Evolutionary conservation across 371 early-diverging fungal species (phyloP).

Genomic region (Phascolomyces articulosus): DNA sequence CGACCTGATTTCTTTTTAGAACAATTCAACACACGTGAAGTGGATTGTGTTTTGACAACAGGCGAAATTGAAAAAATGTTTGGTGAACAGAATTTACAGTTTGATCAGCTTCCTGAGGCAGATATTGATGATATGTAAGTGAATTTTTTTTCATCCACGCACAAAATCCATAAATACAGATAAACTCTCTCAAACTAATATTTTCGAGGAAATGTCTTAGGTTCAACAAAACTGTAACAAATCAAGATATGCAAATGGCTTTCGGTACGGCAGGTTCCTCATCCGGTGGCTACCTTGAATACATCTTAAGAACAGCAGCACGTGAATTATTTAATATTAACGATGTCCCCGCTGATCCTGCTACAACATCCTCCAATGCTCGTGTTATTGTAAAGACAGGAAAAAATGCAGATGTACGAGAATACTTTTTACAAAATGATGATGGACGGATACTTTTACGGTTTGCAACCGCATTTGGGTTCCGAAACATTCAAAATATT

Average conservation of each 20-base stretch:
- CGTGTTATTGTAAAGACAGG: constrained; percentile 64
- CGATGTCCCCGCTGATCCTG: constrained; percentile 43
- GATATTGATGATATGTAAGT: constrained; percentile 54
- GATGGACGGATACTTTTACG: constrained; percentile 59
- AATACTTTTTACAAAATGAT: constrained; percentile 57
- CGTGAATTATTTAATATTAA: constrained; percentile 71
- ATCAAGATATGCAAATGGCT: constrained; percentile 40
- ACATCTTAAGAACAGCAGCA: constrained; percentile 83
- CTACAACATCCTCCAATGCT: constrained; percentile 5
- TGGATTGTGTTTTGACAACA: constrained; percentile 95
- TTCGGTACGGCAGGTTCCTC: constrained; percentile 78
- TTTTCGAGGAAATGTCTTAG: constrained; percentile 12
- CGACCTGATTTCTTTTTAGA: constrained; percentile 88
- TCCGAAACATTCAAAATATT: constrained; percentile 95
- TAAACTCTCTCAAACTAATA: too few relatives aligned
- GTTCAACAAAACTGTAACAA: constrained; percentile 50
- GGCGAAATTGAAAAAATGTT: constrained; percentile 85
- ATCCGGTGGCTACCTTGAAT: constrained; percentile 91
- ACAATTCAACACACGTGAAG: constrained; percentile 80
- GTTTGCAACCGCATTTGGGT: constrained; percentile 93
- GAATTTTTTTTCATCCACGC: neutral
- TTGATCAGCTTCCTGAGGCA: constrained; percentile 52
- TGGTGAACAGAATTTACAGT: constrained; percentile 57
- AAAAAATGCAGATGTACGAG: constrained; percentile 84
- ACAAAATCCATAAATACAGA: neutral